Conservation (phyloP, 129 eudicot genomes). For the Sambucus nigra region DNA sequence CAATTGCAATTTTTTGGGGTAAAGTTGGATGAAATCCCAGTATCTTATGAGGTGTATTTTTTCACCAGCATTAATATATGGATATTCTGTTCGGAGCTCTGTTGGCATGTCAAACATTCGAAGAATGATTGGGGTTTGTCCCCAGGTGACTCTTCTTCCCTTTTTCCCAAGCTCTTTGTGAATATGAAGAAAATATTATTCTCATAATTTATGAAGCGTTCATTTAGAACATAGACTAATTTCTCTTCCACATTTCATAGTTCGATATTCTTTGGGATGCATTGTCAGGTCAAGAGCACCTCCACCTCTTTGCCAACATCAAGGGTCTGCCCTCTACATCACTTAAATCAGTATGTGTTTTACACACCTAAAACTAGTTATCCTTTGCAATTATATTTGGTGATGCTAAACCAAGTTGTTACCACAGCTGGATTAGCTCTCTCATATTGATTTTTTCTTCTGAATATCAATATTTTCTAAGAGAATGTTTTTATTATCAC, state of each 20-base stretch:
- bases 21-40: background rate
- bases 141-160: conserved; percentile 48
- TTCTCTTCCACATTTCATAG: conserved; percentile 28
- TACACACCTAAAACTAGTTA: conserved; percentile 2
- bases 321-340: conserved; percentile 74
- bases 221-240: conserved; percentile 11
- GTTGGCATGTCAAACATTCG: conserved; percentile 89
- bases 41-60: background rate
- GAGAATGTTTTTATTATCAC: background rate
- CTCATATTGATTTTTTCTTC: background rate
- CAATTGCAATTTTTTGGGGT: background rate
- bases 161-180: conserved; percentile 1
- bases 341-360: conserved; percentile 33
- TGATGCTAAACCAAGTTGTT: conserved; percentile 2
- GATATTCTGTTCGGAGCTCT: conserved; percentile 68
- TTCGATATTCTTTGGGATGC: conserved; percentile 96
- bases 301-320: conserved; percentile 76
- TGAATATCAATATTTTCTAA: background rate
- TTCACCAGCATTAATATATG: conserved; percentile 68
- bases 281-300: conserved; percentile 88
- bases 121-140: conserved; percentile 86
- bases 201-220: background rate
- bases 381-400: background rate
- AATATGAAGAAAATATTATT: background rate
- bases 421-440: background rate